Evolutionary conservation across 1,139 yeast species (phyloP).

Genomic region (Kodamaea sp.): DNA sequence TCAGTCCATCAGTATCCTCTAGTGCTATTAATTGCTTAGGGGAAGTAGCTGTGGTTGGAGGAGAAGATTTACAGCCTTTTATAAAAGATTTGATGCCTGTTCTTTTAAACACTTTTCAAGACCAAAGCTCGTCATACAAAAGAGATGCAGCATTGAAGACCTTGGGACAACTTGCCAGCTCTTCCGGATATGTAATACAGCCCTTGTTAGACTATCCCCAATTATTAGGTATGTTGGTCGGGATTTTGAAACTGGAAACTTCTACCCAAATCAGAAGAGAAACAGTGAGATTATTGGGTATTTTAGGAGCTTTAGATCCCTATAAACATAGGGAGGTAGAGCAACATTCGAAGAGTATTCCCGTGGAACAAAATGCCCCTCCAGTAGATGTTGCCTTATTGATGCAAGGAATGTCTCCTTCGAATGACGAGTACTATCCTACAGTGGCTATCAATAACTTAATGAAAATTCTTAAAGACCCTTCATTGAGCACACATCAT

Average conservation of each 20-base stretch:
- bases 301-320: conserved; percentile 95
- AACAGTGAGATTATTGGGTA: conserved; percentile 85
- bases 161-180: conserved; percentile 83
- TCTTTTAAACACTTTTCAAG: conserved; percentile 84
- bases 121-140: conserved; percentile 82
- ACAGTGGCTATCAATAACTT: conserved; percentile 89
- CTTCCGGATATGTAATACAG: conserved; percentile 93
- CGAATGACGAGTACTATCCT: conserved; percentile 91
- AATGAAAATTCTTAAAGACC: conserved; percentile 80
- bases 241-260: conserved; percentile 77
- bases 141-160: conserved; percentile 89
- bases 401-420: conserved; percentile 94
- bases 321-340: conserved; percentile 93
- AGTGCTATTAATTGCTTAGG: conserved; percentile 90
- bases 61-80: conserved; percentile 77
- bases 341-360: conserved; percentile 58
- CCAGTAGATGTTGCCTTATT: conserved; percentile 86
- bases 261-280: conserved; percentile 77
- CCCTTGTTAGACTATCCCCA: conserved; percentile 93
- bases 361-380: conserved; percentile 82
- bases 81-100: conserved; percentile 82
- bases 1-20: conserved; percentile 78
- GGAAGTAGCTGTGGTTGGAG: conserved; percentile 84
- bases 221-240: conserved; percentile 75
- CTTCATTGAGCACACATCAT: conserved; percentile 83